Evolutionary conservation across 495 filamentous ascomycete species (phyloP), one percentile per base, ranked within the genome.

Genomic region (Amphirosellinia nigrospora): DNA sequence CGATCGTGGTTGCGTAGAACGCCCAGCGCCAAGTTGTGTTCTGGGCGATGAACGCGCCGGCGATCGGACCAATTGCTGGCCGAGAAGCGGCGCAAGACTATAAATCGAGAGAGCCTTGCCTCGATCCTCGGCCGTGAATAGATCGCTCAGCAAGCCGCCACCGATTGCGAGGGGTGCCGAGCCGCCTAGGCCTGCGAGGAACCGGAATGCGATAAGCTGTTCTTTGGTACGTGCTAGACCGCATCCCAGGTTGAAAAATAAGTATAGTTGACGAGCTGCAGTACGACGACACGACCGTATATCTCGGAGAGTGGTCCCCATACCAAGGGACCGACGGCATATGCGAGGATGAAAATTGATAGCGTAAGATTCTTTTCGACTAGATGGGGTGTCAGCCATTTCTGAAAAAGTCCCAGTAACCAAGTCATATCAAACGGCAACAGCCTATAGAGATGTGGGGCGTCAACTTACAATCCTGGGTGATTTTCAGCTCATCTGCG

Each of bases 261-360:
- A 68, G 81, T 84, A 86, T 73, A 85, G 69, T 87, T 90, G 4
- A 80, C 72, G 0, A 82, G 39, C 70, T 88, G 86, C 13, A 89
- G 75, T 21, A 91, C 81, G 5, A 81, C 75, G 16, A 86, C 82
- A 30, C 90, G 83, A 15, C 91, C 90, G 72, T 86, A 92, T 63
- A 91, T 78, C 77, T 92, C 91, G 30, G 84, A 87, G 1, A 92
- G 80, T 0, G 91, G 91, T 0, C 86, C 89, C 23, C 90, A 82
- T 39, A 70, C 46, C 4, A 78, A 45, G 23, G 75, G 75, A 5
- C 75, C 75, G 32, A 78, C 30, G 19, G 89, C 89, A 75, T 92
- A 96, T 11, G 91, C 92, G 4, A 95, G 84, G 16, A 94, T 80
- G 77, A 95, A 94, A 70, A 92, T 84, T 0, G 90, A 92, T 45